Evolutionary conservation across 2,329 filamentous ascomycete genomes (phyloP).

Genomic region (Fusarium caatingaense): DNA sequence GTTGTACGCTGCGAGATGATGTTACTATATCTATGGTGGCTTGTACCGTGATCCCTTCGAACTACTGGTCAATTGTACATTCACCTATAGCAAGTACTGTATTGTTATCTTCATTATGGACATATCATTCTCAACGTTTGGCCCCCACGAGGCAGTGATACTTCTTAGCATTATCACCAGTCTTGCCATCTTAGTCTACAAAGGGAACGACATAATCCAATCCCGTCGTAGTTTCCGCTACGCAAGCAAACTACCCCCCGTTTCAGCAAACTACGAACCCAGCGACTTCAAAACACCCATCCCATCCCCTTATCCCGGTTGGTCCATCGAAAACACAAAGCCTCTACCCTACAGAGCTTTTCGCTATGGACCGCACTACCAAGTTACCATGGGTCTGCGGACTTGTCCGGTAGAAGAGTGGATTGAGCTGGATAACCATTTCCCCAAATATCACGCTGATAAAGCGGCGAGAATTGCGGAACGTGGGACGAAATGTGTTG

Average conservation of each 20-base stretch:
- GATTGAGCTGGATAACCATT: slow-evolving; percentile 89
- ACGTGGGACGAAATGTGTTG: slow-evolving; percentile 74
- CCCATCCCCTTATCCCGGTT: slow-evolving; percentile 72
- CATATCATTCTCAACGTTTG: not conserved
- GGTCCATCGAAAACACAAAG: slow-evolving; percentile 75
- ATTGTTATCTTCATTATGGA: slow-evolving; percentile 2
- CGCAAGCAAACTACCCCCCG: slow-evolving; percentile 20
- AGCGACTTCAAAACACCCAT: slow-evolving; percentile 66
- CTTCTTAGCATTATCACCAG: slow-evolving; percentile 22
- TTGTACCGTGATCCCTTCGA: slow-evolving; percentile 11
- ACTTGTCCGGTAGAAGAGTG: slow-evolving; percentile 77
- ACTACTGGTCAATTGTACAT: not conserved
- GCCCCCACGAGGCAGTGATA: slow-evolving; percentile 22
- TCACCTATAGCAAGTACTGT: no score
- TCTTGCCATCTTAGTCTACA: slow-evolving; percentile 24
- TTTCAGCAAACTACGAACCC: slow-evolving; percentile 22
- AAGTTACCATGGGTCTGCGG: slow-evolving; percentile 82
- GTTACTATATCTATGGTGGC: slow-evolving; percentile 16
- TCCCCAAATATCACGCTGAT: slow-evolving; percentile 75
- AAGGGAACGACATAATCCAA: slow-evolving; percentile 14
- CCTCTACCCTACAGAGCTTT: slow-evolving; percentile 84
- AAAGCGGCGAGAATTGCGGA: slow-evolving; percentile 76
- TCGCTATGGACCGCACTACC: slow-evolving; percentile 79
- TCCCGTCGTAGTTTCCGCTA: slow-evolving; percentile 16
- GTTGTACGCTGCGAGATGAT: not conserved